Percentiles rank a stretch among this genome's conserved stretches.
Evolutionary conservation across 2,329 filamentous ascomycete genomes (phyloP).

Genomic region (Sporothrix humicola): DNA sequence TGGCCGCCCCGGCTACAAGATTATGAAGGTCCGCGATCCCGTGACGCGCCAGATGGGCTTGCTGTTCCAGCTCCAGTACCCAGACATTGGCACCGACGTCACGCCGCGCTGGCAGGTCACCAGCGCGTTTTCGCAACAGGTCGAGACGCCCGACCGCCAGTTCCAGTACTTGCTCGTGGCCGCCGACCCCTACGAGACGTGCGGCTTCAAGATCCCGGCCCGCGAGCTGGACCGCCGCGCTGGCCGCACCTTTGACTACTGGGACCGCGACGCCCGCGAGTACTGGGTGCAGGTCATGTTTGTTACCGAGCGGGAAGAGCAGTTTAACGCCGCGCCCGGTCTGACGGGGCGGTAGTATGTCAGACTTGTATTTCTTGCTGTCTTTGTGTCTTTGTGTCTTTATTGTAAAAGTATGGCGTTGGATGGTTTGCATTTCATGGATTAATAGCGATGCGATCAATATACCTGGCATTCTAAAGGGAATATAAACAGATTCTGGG

Average conservation of each 20-base stretch:
- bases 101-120: constrained; percentile 91
- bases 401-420: constrained; percentile 2
- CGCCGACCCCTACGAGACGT: constrained; percentile 97
- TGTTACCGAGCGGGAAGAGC: constrained; percentile 96
- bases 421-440: not conserved
- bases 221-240: constrained; percentile 89
- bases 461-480: constrained; percentile 3
- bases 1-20: constrained; percentile 93
- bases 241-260: constrained; percentile 90
- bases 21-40: constrained; percentile 92
- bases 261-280: constrained; percentile 93
- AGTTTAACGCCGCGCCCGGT: constrained; percentile 72
- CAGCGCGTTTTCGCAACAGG: constrained; percentile 94
- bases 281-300: constrained; percentile 98
- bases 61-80: constrained; percentile 95
- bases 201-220: constrained; percentile 93
- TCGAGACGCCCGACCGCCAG: constrained; percentile 91
- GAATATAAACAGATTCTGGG: not conserved
- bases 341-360: constrained; percentile 41
- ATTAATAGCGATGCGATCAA: not conserved
- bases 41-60: constrained; percentile 86
- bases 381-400: not conserved
- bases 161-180: constrained; percentile 96
- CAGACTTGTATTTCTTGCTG: no score
- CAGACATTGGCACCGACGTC: constrained; percentile 79